A percentile compares a stretch with the other conserved stretches of the same genome.
Conservation (phyloP, 805 yeast species). For the Metschnikowia anglica region DNA sequence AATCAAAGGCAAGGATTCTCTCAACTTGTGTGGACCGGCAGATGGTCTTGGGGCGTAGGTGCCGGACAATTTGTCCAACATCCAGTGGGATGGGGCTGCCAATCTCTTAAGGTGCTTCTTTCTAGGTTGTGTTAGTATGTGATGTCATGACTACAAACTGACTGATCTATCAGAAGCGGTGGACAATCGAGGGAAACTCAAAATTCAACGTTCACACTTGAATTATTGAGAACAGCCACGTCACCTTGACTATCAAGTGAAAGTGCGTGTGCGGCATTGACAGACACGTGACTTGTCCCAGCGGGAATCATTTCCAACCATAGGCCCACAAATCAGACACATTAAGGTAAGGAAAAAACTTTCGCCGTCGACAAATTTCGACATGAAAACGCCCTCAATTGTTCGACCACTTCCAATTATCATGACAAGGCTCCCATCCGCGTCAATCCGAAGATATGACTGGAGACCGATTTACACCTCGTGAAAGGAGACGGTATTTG, state of each 20-base stretch:
- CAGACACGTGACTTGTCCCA: background rate
- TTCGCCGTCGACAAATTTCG: no score
- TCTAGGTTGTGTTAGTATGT: conserved; percentile 47
- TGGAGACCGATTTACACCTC: conserved; percentile 25
- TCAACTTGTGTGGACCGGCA: conserved; percentile 98
- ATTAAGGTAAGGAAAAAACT: no score
- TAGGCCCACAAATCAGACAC: no score
- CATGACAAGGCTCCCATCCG: conserved; percentile 53
- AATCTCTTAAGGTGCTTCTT: conserved; percentile 99
- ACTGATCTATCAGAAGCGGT: conserved; percentile 6
- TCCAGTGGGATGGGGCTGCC: conserved; percentile 99
- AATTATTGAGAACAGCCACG: background rate
- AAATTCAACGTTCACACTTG: background rate
- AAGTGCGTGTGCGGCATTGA: background rate
- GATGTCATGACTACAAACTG: conserved; percentile 8
- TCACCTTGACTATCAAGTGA: background rate
- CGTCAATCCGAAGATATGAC: conserved; percentile 24
- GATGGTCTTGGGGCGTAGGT: conserved; percentile 99
- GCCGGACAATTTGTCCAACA: conserved; percentile 99
- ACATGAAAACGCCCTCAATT: background rate
- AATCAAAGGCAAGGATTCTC: conserved; percentile 96
- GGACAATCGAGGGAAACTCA: background rate
- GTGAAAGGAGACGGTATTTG: conserved; percentile 10
- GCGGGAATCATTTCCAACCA: background rate
- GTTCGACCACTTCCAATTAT: conserved; percentile 28